A percentile compares a stretch with the other conserved stretches of the same genome.
phyloP scores from a whole-genome alignment of 768 basidiomycete species.

The Xerocomellus chrysenteron region DNA sequence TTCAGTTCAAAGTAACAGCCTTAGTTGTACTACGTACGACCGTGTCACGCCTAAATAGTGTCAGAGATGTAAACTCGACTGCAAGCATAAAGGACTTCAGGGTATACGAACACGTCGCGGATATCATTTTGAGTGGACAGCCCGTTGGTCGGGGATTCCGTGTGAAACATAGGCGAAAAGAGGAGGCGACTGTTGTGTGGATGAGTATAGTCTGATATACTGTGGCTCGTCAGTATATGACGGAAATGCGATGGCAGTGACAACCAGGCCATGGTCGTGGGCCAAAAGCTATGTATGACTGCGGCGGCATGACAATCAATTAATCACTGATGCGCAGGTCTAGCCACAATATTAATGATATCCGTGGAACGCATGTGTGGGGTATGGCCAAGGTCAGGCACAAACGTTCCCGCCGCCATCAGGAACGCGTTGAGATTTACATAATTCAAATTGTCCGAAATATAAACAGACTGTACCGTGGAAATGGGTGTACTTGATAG shows the following conservation, averaged over 20 bases:
- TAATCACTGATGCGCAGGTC: too few species aligned
- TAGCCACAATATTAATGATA: background rate
- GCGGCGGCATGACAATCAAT: background rate
- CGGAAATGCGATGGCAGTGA: background rate
- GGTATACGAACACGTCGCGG: background rate
- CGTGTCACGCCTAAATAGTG: constrained; percentile 4
- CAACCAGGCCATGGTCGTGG: too few species aligned
- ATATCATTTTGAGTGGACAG: background rate
- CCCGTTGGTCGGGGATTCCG: background rate
- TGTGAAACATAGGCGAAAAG: constrained; percentile 1
- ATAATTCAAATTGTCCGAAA: background rate
- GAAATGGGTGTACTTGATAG: constrained; percentile 9
- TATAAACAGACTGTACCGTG: background rate
- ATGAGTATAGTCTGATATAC: background rate
- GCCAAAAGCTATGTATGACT: background rate
- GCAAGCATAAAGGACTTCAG: background rate
- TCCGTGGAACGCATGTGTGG: background rate
- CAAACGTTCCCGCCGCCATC: background rate
- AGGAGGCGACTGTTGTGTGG: background rate
- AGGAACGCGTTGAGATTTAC: background rate
- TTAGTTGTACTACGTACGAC: constrained; percentile 3
- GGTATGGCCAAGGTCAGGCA: background rate
- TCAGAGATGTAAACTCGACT: background rate
- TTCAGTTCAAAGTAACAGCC: background rate
- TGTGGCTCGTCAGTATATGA: background rate